Conservation (phyloP, 495 filamentous ascomycete species). For the Hyaloscypha finlandica region DNA sequence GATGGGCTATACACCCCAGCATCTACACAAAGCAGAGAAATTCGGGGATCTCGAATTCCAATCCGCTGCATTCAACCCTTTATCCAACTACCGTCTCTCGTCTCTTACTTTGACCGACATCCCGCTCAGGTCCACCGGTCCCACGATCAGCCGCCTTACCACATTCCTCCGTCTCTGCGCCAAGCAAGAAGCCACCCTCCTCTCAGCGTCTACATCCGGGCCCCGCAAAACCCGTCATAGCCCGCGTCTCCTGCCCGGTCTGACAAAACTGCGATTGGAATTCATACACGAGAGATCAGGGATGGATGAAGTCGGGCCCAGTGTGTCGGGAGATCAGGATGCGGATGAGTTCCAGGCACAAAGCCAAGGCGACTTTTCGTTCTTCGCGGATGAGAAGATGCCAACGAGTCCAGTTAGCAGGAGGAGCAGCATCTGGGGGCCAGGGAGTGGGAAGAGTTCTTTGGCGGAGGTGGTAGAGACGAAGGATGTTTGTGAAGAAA, state of each 20-base stretch:
- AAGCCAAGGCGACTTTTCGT: constrained; percentile 28
- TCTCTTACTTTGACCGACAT: constrained; percentile 27
- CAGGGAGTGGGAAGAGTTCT: background rate
- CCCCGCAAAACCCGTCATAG: constrained; percentile 1
- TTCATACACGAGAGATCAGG: constrained; percentile 6
- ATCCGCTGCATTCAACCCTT: constrained; percentile 7
- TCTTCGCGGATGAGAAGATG: constrained; percentile 21
- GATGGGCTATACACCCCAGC: background rate
- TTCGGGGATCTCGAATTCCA: background rate
- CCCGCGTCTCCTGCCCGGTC: constrained; percentile 23
- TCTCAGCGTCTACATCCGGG: background rate
- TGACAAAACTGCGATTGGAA: constrained; percentile 22
- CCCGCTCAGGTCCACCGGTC: constrained; percentile 20
- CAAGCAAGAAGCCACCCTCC: constrained; percentile 20
- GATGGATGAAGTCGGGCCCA: background rate
- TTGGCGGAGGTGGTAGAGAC: background rate
- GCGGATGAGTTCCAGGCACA: constrained; percentile 20
- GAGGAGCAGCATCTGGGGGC: background rate
- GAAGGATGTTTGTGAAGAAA: constrained; percentile 15
- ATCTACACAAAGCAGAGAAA: background rate
- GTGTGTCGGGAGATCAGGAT: constrained; percentile 24
- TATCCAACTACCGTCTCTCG: constrained; percentile 17
- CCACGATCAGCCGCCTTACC: constrained; percentile 8
- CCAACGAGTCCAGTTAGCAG: background rate
- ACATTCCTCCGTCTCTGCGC: constrained; percentile 19